Conservation (phyloP, 2,329 filamentous ascomycete genomes). For the Stemphylium beticola region DNA sequence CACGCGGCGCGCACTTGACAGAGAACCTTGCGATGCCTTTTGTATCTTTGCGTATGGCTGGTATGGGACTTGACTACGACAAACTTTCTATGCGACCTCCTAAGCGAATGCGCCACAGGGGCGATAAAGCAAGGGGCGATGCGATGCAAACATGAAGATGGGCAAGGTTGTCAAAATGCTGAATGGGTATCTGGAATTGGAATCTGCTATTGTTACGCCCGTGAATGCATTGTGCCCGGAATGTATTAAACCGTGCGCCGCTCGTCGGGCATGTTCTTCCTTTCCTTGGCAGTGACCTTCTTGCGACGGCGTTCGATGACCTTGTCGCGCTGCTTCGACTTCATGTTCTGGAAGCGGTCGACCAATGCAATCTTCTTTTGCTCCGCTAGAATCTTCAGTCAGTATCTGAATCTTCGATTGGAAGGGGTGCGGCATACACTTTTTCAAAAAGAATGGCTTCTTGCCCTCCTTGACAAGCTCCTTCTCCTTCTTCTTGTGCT, state of each 20-base stretch:
- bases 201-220: not conserved
- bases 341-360: conserved; percentile 82
- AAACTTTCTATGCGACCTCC: too few species aligned
- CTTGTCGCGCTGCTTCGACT: conserved; percentile 81
- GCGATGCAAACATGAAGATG: not conserved
- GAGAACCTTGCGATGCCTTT: not conserved
- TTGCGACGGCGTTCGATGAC: conserved; percentile 86
- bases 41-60: not conserved
- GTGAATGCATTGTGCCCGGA: not conserved
- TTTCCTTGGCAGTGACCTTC: conserved; percentile 86
- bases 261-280: conserved; percentile 62
- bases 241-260: conserved; percentile 34
- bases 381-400: conserved; percentile 61
- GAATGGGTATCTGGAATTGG: conserved; percentile 12
- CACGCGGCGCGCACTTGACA: not conserved
- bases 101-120: too few species aligned
- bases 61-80: too few species aligned
- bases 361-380: conserved; percentile 84
- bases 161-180: not conserved
- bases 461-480: conserved; percentile 86
- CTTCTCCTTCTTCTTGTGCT: conserved; percentile 83
- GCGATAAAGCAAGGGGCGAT: not conserved
- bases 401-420: conserved; percentile 13
- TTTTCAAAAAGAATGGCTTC: conserved; percentile 92
- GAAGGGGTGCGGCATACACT: conserved; percentile 51